Conservation (phyloP, 176 grass and related monocot genomes). For the Carex cristatella region DNA sequence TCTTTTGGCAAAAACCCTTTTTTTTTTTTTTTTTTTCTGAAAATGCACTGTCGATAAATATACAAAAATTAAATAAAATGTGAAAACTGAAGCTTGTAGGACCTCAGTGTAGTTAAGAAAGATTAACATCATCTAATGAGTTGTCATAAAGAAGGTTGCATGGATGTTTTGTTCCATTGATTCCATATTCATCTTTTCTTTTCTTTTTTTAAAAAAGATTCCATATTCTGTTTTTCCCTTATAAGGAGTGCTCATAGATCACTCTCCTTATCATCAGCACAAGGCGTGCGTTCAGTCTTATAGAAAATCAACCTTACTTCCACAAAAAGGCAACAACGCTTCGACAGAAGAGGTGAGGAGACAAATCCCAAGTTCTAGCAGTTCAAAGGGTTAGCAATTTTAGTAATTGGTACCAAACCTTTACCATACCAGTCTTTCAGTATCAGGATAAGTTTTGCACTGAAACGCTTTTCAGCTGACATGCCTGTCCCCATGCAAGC, state of each 20-base stretch:
- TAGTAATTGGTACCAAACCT: not conserved
- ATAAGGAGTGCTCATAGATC: conserved; percentile 52
- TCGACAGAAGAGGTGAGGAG: conserved; percentile 13
- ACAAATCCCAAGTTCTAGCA: not conserved
- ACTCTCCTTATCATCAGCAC: conserved; percentile 61
- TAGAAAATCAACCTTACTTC: not conserved
- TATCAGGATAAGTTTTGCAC: not conserved
- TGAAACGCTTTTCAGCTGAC: not conserved
- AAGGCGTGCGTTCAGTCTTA: conserved; percentile 31
- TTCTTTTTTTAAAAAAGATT: conserved; percentile 31
- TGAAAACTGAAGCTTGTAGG: conserved; percentile 16
- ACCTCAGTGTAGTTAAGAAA: conserved; percentile 32
- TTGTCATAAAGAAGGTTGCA: conserved; percentile 53
- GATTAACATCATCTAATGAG: conserved; percentile 33
- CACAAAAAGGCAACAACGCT: not conserved
- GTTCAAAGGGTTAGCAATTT: not conserved
- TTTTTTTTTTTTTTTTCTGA: not conserved
- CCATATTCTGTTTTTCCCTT: conserved; percentile 76
- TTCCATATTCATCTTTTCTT: conserved; percentile 29
- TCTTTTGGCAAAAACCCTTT: not conserved
- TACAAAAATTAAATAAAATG: conserved; percentile 11
- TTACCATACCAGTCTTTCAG: not conserved
- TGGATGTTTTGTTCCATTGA: conserved; percentile 40
- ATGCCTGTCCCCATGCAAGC: not conserved
- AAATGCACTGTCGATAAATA: not conserved